Evolutionary conservation across 2,329 filamentous ascomycete species (phyloP).

Genomic region (Aspergillus arachidicola): DNA sequence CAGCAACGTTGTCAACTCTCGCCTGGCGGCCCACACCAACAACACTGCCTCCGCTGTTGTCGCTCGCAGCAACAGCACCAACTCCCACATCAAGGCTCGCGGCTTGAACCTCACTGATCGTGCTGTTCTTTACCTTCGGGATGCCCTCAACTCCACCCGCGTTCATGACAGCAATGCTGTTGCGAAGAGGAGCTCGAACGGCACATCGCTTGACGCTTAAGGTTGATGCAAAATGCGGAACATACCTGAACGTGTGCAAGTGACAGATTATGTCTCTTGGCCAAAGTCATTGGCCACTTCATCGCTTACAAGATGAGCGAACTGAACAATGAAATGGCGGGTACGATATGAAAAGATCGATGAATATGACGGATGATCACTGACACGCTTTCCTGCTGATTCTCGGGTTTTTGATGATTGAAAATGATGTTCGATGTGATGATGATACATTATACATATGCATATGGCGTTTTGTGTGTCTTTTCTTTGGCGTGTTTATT

Average conservation of each 20-base stretch:
- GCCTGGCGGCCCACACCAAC: neutral
- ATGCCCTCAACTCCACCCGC: slow-evolving; percentile 14
- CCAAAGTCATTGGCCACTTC: neutral
- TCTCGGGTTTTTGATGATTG: slow-evolving; percentile 2
- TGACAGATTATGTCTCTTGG: neutral
- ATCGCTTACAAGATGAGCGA: neutral
- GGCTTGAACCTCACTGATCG: slow-evolving; percentile 8
- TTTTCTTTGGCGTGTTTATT: neutral
- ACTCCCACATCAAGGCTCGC: slow-evolving; percentile 8
- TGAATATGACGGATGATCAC: neutral
- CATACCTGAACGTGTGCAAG: neutral
- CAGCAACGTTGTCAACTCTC: neutral
- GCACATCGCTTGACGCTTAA: slow-evolving; percentile 11
- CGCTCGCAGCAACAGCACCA: slow-evolving; percentile 4
- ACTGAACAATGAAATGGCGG: neutral
- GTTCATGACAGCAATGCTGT: slow-evolving; percentile 1
- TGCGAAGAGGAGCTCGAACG: slow-evolving; percentile 9
- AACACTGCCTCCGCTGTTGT: neutral
- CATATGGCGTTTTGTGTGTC: slow-evolving; percentile 10
- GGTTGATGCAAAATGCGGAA: neutral
- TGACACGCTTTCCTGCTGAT: neutral
- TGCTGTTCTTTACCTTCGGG: slow-evolving; percentile 11
- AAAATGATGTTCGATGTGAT: neutral
- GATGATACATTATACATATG: slow-evolving; percentile 1
- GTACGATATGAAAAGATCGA: neutral